Evolutionary conservation across 257 asterid species (phyloP).

Genomic region (Vinca minor): DNA sequence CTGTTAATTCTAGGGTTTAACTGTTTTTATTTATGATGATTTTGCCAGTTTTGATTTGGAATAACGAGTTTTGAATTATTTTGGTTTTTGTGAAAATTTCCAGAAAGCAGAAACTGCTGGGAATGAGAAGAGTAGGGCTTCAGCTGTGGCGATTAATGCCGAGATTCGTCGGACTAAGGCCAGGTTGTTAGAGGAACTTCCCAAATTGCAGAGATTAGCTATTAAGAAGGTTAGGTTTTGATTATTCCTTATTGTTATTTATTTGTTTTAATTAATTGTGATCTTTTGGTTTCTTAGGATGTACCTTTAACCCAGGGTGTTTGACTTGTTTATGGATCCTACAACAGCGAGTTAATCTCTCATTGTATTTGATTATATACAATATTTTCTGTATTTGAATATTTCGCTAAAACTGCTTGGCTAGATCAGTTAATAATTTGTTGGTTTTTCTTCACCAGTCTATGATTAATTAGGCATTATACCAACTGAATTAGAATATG

Average conservation of each 20-base stretch:
- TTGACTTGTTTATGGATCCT: not conserved
- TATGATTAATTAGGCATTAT: too few species aligned
- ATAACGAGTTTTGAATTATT: conserved; percentile 7
- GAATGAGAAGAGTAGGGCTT: conserved; percentile 73
- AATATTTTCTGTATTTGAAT: too few species aligned
- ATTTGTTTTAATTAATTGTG: not conserved
- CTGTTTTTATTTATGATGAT: not conserved
- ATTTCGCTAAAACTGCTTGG: too few species aligned
- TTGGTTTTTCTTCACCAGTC: too few species aligned
- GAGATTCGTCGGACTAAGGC: conserved; percentile 93
- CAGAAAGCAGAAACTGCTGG: conserved; percentile 83
- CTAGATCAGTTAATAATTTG: too few species aligned
- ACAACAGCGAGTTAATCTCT: not conserved
- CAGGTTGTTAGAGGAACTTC: conserved; percentile 71
- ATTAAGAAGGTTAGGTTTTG: conserved; percentile 81
- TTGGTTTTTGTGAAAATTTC: conserved; percentile 4
- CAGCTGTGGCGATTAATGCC: conserved; percentile 84
- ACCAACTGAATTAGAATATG: too few species aligned
- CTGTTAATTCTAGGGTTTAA: not conserved
- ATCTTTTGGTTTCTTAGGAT: not conserved
- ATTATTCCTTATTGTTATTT: not conserved
- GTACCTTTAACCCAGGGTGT: not conserved
- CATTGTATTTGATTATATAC: not conserved
- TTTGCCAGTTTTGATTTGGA: not conserved
- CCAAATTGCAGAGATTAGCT: conserved; percentile 88